Evolutionary conservation across 2,329 filamentous ascomycete species (phyloP).

Genomic region (Aspergillus vadensis): DNA sequence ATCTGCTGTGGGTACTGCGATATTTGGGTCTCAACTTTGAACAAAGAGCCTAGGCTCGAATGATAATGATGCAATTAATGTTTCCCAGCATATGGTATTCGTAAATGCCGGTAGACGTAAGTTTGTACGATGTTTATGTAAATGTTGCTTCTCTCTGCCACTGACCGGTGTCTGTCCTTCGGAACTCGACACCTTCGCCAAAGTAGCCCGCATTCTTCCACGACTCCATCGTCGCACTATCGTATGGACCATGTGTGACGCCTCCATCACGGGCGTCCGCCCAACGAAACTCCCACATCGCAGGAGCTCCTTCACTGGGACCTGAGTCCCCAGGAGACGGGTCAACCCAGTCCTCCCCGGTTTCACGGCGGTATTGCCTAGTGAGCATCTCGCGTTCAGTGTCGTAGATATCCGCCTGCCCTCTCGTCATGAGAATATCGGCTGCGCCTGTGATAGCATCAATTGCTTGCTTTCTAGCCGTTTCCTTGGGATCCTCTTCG

Average conservation of each 20-base stretch:
- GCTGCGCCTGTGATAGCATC: slow-evolving; percentile 85
- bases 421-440: slow-evolving; percentile 79
- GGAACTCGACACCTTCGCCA: slow-evolving; percentile 79
- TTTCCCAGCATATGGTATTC: slow-evolving; percentile 12
- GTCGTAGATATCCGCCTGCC: slow-evolving; percentile 89
- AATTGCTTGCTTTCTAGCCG: slow-evolving; percentile 70
- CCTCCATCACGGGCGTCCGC: slow-evolving; percentile 80
- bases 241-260: slow-evolving; percentile 81
- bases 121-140: slow-evolving; percentile 41
- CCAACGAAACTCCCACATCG: slow-evolving; percentile 91
- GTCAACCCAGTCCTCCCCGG: slow-evolving; percentile 80
- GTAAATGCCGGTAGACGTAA: slow-evolving; percentile 14
- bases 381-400: slow-evolving; percentile 80
- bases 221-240: slow-evolving; percentile 79
- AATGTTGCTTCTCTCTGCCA: slow-evolving; percentile 60
- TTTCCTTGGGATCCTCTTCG: slow-evolving; percentile 68
- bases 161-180: slow-evolving; percentile 55
- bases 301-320: slow-evolving; percentile 35
- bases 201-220: slow-evolving; percentile 96
- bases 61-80: slow-evolving; percentile 27
- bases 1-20: slow-evolving; percentile 25
- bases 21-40: slow-evolving; percentile 25
- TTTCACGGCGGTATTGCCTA: slow-evolving; percentile 79
- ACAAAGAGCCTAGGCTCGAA: slow-evolving; percentile 21
- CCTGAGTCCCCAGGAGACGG: slow-evolving; percentile 36